Percentiles rank a stretch among this genome's conserved stretches.
Evolutionary conservation across 2,329 filamentous ascomycete genomes (phyloP).

Genomic region (Exophiala spinifera): DNA sequence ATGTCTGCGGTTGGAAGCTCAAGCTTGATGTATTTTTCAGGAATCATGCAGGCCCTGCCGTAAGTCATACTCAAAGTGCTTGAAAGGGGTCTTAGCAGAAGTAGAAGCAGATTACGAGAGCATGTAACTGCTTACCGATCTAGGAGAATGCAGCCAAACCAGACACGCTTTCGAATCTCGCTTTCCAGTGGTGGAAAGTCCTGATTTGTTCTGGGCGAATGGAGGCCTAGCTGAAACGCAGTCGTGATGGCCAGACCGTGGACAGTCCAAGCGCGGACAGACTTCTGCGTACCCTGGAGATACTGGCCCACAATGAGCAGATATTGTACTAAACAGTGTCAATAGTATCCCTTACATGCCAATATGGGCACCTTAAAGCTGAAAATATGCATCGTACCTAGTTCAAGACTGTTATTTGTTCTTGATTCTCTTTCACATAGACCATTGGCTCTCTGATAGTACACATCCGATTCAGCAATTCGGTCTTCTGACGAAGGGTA

Average conservation of each 20-base stretch:
- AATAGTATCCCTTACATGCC: not conserved
- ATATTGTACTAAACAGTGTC: slow-evolving; percentile 43
- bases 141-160: slow-evolving; percentile 50
- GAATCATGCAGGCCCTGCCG: slow-evolving; percentile 48
- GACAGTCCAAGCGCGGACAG: slow-evolving; percentile 53
- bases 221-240: slow-evolving; percentile 52
- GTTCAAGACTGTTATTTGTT: slow-evolving; percentile 45
- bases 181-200: slow-evolving; percentile 42
- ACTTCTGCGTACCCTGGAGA: slow-evolving; percentile 53
- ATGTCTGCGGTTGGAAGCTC: slow-evolving; percentile 32
- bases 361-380: not conserved
- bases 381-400: slow-evolving; percentile 32
- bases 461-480: slow-evolving; percentile 44
- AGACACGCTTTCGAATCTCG: slow-evolving; percentile 50
- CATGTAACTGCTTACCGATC: slow-evolving; percentile 37
- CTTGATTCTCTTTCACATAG: slow-evolving; percentile 45
- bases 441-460: slow-evolving; percentile 44
- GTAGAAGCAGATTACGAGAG: not conserved
- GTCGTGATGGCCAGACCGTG: slow-evolving; percentile 54
- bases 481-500: slow-evolving; percentile 37
- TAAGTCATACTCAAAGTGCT: slow-evolving; percentile 52
- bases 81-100: slow-evolving; percentile 19
- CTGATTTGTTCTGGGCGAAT: slow-evolving; percentile 41
- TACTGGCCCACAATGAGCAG: slow-evolving; percentile 52
- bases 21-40: slow-evolving; percentile 43